These are phyloP conservation scores for Epithemia pelagica DNA, from an alignment of 108 stramenopile species.

Conservation along the genomic window DNA sequence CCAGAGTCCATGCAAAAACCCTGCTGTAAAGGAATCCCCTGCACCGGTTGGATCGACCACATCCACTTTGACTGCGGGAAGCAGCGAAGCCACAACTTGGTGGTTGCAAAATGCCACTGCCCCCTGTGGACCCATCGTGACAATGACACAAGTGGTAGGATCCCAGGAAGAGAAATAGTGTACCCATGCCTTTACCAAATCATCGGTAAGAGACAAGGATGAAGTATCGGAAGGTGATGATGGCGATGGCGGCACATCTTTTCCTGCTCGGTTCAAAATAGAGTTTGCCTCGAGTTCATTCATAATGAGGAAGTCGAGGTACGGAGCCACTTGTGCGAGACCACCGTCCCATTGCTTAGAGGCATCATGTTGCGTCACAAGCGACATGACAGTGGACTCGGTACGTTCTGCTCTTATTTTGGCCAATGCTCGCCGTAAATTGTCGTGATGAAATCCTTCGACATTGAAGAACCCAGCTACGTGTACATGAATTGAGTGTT, in stretches of 20 bases:
- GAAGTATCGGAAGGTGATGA: background rate
- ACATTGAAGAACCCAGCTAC: constrained; percentile 74
- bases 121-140: constrained; percentile 55
- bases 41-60: constrained; percentile 72
- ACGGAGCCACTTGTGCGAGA: constrained; percentile 35
- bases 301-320: constrained; percentile 64
- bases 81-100: constrained; percentile 20
- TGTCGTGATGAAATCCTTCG: constrained; percentile 48
- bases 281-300: constrained; percentile 60
- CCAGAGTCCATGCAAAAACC: constrained; percentile 65
- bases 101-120: constrained; percentile 44
- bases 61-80: constrained; percentile 18
- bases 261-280: constrained; percentile 20
- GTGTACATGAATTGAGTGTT: constrained; percentile 40
- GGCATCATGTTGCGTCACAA: constrained; percentile 76
- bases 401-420: constrained; percentile 6
- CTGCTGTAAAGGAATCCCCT: constrained; percentile 75
- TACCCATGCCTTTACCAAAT: constrained; percentile 35
- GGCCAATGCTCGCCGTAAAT: constrained; percentile 32
- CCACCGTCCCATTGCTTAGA: constrained; percentile 66
- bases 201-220: background rate
- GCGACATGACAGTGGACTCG: constrained; percentile 28
- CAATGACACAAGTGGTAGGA: constrained; percentile 38
- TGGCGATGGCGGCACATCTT: background rate
- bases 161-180: constrained; percentile 23